Base-by-base conservation (phyloP, 2,329 filamentous ascomycete genomes). In the Fusarium sp. region DNA sequence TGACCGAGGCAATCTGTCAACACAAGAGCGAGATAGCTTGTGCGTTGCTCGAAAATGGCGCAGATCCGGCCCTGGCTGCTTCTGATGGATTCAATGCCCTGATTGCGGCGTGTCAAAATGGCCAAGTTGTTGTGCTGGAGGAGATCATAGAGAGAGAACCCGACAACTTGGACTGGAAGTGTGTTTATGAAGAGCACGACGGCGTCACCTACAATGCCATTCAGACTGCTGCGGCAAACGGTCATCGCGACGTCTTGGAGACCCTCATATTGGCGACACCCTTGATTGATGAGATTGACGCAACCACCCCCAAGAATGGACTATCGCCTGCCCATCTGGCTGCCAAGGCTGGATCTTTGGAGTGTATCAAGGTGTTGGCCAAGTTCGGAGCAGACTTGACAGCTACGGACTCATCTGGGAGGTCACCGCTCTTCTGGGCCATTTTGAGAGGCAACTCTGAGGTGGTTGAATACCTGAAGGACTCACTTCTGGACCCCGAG, bases 241-340 rank as follows among this genome's bases (percentile, higher is more conserved):
- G 72, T 0, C 70, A 67, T 36, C 40, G 67, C 24, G 56, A 73
- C 57, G 16, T 60, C 33, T 12, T 78, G 42, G 67, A 63, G 14
- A 29, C 64, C 0, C 67, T 78, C 4, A n/a, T 78, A 5, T 58
- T 70, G 17, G 55, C 67, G n/a, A 76, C 76, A 2, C 53, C 64
- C 6, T 22, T 76, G 16, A 31, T 14, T 10, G 20, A 46, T 3
- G 36, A 62, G 12, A 53, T 77, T 6, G 40, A 74, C 9, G 27
- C 68, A 6, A 35, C 31, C 12, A 75, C 69, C n/a, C n/a, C 66
- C 2, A 57, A 61, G 6, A 66, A 73, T 31, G 61, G 66, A 10
- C 51, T 59, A n/a, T 64, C 77, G 1, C 68, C 75, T 5, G 69
- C 71, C 1, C 77, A 78, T 35, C 38, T 78, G 2, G 77, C 76